Conservation (phyloP, 2,329 filamentous ascomycete genomes). For the Verticillium zaregamsianum region DNA sequence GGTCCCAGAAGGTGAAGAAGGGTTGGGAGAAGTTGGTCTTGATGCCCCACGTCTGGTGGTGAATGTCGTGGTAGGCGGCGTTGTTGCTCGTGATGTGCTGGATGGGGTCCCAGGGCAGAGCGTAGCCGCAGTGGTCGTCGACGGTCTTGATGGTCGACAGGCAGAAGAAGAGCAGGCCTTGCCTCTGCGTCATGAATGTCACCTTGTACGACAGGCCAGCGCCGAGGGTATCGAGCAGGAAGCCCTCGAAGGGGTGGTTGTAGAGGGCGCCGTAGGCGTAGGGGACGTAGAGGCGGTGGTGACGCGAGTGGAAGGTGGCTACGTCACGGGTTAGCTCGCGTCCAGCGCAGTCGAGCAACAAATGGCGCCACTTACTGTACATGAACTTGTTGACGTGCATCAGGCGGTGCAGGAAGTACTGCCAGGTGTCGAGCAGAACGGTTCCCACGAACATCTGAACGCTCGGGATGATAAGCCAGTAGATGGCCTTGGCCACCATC, state of each 20-base stretch:
- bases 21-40: constrained; percentile 91
- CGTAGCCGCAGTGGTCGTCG: constrained; percentile 95
- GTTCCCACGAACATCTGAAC: constrained; percentile 75
- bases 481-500: constrained; percentile 67
- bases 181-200: constrained; percentile 76
- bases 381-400: constrained; percentile 99
- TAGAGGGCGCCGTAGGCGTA: constrained; percentile 97
- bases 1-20: constrained; percentile 96
- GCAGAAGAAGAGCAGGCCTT: constrained; percentile 86
- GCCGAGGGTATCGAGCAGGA: constrained; percentile 86
- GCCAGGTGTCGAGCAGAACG: constrained; percentile 87
- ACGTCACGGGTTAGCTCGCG: background rate
- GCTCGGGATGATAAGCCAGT: constrained; percentile 71
- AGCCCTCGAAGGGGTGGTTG: constrained; percentile 93
- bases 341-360: constrained; percentile 49
- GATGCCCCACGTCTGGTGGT: constrained; percentile 99
- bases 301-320: constrained; percentile 78
- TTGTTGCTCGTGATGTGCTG: constrained; percentile 94
- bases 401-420: constrained; percentile 91
- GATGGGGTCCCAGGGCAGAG: constrained; percentile 91
- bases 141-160: constrained; percentile 92
- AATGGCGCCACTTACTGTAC: constrained; percentile 72
- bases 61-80: constrained; percentile 93
- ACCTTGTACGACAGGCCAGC: constrained; percentile 80
- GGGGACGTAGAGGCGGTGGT: constrained; percentile 95